Evolutionary conservation across 179 eudicot genomes (phyloP).

Genomic region (Sideroxylon spinosum): DNA sequence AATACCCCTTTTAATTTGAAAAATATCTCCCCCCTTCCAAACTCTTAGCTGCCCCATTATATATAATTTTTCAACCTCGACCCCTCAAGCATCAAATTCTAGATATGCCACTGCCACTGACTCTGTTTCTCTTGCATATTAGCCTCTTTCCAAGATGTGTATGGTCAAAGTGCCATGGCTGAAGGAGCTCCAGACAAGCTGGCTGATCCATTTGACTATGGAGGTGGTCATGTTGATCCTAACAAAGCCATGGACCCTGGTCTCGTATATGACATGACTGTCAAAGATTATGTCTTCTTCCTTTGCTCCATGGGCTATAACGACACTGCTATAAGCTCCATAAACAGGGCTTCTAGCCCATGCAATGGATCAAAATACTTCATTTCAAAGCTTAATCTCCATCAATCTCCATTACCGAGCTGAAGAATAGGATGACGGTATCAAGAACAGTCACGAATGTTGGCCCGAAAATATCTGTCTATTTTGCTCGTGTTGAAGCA

Average conservation of each 20-base stretch:
- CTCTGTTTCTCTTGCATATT: not conserved
- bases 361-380: slow-evolving; percentile 14
- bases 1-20: too few relatives aligned
- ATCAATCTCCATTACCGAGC: slow-evolving; percentile 28
- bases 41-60: too few relatives aligned
- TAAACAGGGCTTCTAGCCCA: not conserved
- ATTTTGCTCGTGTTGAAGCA: slow-evolving; percentile 24
- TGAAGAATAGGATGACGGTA: slow-evolving; percentile 20
- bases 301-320: slow-evolving; percentile 40
- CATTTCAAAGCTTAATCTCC: slow-evolving; percentile 26
- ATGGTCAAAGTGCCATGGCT: slow-evolving; percentile 18
- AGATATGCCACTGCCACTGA: too few relatives aligned
- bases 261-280: slow-evolving; percentile 27
- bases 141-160: slow-evolving; percentile 25
- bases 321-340: slow-evolving; percentile 20
- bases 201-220: slow-evolving; percentile 42
- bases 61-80: too few relatives aligned
- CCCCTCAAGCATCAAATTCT: too few relatives aligned
- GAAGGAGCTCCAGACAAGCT: slow-evolving; percentile 32
- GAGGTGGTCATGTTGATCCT: slow-evolving; percentile 34
- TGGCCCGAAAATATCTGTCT: slow-evolving; percentile 21
- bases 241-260: slow-evolving; percentile 40
- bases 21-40: too few relatives aligned
- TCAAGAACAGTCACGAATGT: slow-evolving; percentile 31
- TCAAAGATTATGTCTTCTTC: slow-evolving; percentile 22